phyloP scores from a whole-genome alignment of 2,329 filamentous ascomycete species.

The Leptographium flavum region DNA sequence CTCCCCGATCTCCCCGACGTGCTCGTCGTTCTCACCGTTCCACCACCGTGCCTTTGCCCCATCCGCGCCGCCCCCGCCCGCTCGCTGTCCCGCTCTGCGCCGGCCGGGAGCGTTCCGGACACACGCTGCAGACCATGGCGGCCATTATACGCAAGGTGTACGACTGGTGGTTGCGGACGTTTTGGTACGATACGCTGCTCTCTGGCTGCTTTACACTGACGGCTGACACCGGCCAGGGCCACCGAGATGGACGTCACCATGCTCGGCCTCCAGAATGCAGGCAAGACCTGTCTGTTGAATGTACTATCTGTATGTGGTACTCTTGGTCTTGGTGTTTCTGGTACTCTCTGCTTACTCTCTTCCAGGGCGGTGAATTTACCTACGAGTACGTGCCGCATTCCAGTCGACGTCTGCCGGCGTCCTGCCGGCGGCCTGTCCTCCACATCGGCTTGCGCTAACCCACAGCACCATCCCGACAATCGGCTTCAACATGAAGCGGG shows the following conservation, averaged over 20 bases:
- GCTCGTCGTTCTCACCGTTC: too few relatives aligned
- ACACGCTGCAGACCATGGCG: conserved; percentile 49
- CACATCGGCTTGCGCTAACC: too few relatives aligned
- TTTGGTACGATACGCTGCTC: conserved; percentile 51
- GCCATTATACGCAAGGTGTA: conserved; percentile 88
- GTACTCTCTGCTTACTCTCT: conserved; percentile 2
- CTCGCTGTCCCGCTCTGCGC: too few relatives aligned
- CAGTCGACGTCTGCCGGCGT: conserved; percentile 4
- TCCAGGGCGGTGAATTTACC: conserved; percentile 90
- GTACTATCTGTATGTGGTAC: conserved; percentile 95
- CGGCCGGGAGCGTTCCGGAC: background rate
- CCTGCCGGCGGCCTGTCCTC: too few relatives aligned
- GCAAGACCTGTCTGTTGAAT: conserved; percentile 87
- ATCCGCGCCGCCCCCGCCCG: too few relatives aligned
- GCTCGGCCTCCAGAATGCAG: conserved; percentile 95
- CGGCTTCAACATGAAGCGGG: conserved; percentile 97
- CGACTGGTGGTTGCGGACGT: conserved; percentile 94
- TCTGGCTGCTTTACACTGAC: conserved; percentile 1
- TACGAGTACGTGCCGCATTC: conserved; percentile 87
- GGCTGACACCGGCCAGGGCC: conserved; percentile 45
- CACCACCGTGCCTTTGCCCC: too few relatives aligned
- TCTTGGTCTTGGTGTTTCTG: too few relatives aligned
- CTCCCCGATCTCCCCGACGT: background rate
- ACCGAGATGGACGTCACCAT: conserved; percentile 99
- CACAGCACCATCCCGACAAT: conserved; percentile 96